These are phyloP conservation scores for Malania oleifera DNA, from an alignment of 164 flowering plant genomes.

Conservation along the genomic window DNA sequence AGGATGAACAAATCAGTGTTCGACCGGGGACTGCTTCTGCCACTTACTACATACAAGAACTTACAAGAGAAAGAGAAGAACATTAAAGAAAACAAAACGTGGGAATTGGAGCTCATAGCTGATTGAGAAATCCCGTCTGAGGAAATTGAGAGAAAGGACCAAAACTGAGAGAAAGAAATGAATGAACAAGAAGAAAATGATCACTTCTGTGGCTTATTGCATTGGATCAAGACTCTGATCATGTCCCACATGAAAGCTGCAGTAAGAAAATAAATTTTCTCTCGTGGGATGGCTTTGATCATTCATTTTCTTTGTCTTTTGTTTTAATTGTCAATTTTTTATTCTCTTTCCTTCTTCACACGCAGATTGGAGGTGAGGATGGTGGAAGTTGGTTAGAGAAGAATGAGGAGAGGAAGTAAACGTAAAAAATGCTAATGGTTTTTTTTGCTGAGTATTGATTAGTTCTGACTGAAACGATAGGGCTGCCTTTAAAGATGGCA, in stretches of 20 bases:
- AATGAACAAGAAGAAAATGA: slow-evolving; percentile 8
- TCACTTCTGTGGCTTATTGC: no score
- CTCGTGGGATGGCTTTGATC: no score
- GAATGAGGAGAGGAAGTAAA: slow-evolving; percentile 15
- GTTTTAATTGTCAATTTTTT: background rate
- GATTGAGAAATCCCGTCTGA: slow-evolving; percentile 5
- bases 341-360: background rate
- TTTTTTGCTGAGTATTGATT: slow-evolving; percentile 14
- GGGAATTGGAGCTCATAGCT: slow-evolving; percentile 28
- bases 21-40: background rate
- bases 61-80: slow-evolving; percentile 10
- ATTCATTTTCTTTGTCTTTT: no score
- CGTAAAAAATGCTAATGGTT: background rate
- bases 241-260: no score
- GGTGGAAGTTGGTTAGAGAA: slow-evolving; percentile 20
- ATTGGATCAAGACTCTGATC: no score
- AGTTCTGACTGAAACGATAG: slow-evolving; percentile 14
- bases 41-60: background rate
- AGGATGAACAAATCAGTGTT: slow-evolving; percentile 22
- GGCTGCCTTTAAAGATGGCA: slow-evolving; percentile 11
- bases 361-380: background rate
- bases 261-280: no score
- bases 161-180: background rate
- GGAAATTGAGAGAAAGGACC: background rate
- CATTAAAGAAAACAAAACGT: slow-evolving; percentile 20